Evolutionary conservation across 2,329 filamentous ascomycete genomes (phyloP), one percentile per base, ranked within the genome.

Genomic region (Beauveria asiatica): DNA sequence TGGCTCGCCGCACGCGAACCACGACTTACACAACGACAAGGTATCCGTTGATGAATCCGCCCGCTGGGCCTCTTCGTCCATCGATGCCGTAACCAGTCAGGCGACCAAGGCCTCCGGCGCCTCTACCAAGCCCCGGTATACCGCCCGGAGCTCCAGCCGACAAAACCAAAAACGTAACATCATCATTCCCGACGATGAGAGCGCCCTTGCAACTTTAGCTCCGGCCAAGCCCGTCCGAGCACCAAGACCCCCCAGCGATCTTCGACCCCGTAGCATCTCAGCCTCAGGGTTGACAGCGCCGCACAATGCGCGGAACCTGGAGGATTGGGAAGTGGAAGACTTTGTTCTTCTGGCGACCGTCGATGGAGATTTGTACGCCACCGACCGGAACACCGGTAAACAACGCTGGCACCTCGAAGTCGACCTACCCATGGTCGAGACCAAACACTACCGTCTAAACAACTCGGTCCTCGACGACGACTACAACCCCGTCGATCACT

Each of bases 321-420:
- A 92, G 84, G 93, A 97, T 80, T 97, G 93, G 93, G 91, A 97
- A 89, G 92, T 97, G 79, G 93, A 97, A 90, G 92, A 97, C 82
- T 96, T 97, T 84, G 90, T 97, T 79, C 90, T 99, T 81, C 82
- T 99, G 89, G 93, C 94, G 90, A 97, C 94, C 84, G 90, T 97
- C 85, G 92, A 97, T 82, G 94, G 94, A 82, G 90, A 91, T 73
- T 85, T 97, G 70, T 90, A 96, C 78, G 92, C 93, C 73, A 86
- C 86, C 74, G 91, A 97, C 78, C 85, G 94, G 69, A 89, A 87
- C 72, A 94, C 89, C 57, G 94, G 94, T 67, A 82, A 87, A 64
- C 82, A 88, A 67, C 88, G 87, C 71, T 97, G 94, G 94, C 87
- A 89, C 69, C 82, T 96, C 63, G 85, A 91, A 73, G 85, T 89